Conservation (phyloP, 2,329 filamentous ascomycete species). For the Hypoxylon sp. region DNA sequence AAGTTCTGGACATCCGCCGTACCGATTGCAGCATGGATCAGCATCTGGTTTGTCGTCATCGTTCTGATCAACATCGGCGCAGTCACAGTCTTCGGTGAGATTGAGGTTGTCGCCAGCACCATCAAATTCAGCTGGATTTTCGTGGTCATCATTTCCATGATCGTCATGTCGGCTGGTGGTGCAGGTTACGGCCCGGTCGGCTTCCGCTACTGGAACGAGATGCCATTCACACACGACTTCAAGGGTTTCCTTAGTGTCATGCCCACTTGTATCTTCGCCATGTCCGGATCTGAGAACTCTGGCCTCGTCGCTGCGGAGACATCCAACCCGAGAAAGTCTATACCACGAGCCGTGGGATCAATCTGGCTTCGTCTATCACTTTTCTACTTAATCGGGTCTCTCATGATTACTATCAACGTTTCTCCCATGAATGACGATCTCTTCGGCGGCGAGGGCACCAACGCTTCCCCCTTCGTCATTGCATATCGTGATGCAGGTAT, state of each 20-base stretch:
- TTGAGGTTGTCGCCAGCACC: conserved; percentile 60
- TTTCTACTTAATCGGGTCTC: conserved; percentile 62
- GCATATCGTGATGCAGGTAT: conserved; percentile 60
- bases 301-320: conserved; percentile 62
- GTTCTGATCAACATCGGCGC: conserved; percentile 59
- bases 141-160: conserved; percentile 62
- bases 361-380: conserved; percentile 62
- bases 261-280: conserved; percentile 64
- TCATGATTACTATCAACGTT: conserved; percentile 62
- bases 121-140: conserved; percentile 66
- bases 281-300: conserved; percentile 62
- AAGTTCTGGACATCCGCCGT: conserved; percentile 61
- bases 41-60: conserved; percentile 60
- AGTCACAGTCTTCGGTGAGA: conserved; percentile 62
- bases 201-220: conserved; percentile 62
- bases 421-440: conserved; percentile 58
- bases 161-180: conserved; percentile 62
- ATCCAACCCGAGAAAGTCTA: conserved; percentile 59
- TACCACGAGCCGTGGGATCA: conserved; percentile 61
- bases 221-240: conserved; percentile 61
- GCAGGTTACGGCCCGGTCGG: conserved; percentile 58
- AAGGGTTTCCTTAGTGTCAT: conserved; percentile 70
- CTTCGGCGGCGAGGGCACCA: conserved; percentile 59
- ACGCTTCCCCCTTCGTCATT: conserved; percentile 63
- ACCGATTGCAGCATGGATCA: conserved; percentile 61